Evolutionary conservation across 2,329 filamentous ascomycete species (phyloP), one percentile per base, ranked within the genome.

Genomic region (Pseudodiploospora longispora): DNA sequence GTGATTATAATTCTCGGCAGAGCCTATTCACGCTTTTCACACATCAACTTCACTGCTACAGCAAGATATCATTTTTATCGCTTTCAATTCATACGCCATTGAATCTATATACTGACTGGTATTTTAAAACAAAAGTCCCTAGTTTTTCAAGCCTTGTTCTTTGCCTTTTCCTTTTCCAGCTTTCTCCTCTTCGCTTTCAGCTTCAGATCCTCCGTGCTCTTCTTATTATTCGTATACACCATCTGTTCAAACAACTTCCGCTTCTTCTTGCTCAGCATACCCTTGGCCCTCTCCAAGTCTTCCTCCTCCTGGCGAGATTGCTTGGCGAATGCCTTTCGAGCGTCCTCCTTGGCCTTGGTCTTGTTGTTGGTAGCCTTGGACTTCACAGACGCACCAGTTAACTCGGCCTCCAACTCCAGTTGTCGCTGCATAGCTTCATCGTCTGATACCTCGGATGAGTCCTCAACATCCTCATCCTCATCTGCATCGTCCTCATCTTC

Each of bases 221-320:
- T 87, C 76, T 93, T 90, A 69, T 84, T 90, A 68, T 96, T 95
- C 50, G 82, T 89, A 68, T 95, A 94, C 60, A 89, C 76, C 87
- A 98, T 98, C 73, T 96, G 93, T 74, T 97, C 93, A 54, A 91
- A 85, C 59, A 96, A 72, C 81, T 96, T 96, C 59, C 93, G 78
- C 82, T 97, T 98, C 79, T 94, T 93, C 67, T 94, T 87, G 66
- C 85, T 87, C 74, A 97, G 83, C 93, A 98, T 98, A 71, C 94
- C 93, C 80, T 95, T 96, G 63, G 87, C 84, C 50, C 91, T 78
- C 66, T 95, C 89, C 47, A 94, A 67, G 57, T 97, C 90, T 66
- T 97, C 93, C 4, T 85, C 82, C 60, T 93, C 86, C 58, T 82
- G 75, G 48, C 80, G 78, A 32, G 80, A 78, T 67, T 86, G 83